Percentiles rank a stretch among this genome's conserved stretches.
Evolutionary conservation across 108 stramenopile genomes (phyloP).

Genomic region (Skeletonema potamos): DNA sequence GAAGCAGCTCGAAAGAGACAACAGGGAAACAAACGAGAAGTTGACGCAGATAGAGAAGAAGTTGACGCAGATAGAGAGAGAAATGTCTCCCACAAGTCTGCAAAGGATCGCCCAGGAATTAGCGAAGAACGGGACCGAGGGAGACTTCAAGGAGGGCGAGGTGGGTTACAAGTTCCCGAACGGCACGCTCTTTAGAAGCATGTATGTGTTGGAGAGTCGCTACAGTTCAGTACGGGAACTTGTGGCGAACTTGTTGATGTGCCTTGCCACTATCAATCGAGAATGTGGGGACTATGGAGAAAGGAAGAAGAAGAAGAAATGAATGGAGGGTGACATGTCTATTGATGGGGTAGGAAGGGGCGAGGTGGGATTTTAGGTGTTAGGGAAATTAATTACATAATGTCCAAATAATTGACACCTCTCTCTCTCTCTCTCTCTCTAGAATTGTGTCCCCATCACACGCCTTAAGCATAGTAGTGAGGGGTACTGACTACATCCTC

Average conservation of each 20-base stretch:
- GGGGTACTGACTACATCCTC: constrained; percentile 91
- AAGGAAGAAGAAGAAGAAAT: background rate
- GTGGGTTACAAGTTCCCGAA: background rate
- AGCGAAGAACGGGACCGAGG: background rate
- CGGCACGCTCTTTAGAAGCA: background rate
- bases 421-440: too few relatives aligned
- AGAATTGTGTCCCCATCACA: background rate
- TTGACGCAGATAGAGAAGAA: background rate
- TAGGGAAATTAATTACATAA: too few relatives aligned
- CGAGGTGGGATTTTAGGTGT: too few relatives aligned
- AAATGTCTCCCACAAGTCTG: background rate
- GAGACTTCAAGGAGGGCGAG: background rate
- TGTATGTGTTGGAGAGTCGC: background rate
- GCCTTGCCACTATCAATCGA: background rate
- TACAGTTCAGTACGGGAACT: background rate
- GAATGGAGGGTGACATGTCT: too few relatives aligned
- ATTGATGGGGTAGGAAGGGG: too few relatives aligned
- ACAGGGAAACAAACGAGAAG: too few relatives aligned
- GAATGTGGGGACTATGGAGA: background rate
- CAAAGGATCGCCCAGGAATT: background rate
- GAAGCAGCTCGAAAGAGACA: background rate
- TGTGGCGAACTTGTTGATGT: background rate
- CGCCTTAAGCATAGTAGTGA: constrained; percentile 80
- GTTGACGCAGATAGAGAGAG: background rate
- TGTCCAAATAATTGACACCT: too few relatives aligned